phyloP scores from a whole-genome alignment of 768 basidiomycete genomes.

The Hypsizygus marmoreus region DNA sequence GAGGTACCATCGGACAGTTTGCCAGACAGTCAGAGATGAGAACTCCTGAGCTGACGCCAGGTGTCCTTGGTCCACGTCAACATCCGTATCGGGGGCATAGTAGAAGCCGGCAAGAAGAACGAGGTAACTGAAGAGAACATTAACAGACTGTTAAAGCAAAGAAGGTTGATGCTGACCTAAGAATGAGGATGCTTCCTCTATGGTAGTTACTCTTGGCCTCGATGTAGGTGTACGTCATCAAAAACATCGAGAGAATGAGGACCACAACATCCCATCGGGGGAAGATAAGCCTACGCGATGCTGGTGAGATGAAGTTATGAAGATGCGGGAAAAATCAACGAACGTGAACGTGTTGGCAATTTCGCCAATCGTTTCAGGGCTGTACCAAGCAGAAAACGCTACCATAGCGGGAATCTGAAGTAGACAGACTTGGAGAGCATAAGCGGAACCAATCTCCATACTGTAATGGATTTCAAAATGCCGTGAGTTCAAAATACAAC shows the following conservation, averaged over 20 bases:
- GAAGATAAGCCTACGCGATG: conserved; percentile 80
- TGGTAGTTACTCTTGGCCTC: conserved; percentile 99
- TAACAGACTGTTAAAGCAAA: conserved; percentile 4
- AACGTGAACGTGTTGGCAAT: conserved; percentile 93
- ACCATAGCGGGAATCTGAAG: conserved; percentile 99
- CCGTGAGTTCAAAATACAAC: not conserved
- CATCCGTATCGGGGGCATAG: conserved; percentile 67
- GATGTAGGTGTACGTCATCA: conserved; percentile 98
- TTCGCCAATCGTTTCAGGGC: conserved; percentile 82
- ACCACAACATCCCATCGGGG: conserved; percentile 97
- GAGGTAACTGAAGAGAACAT: conserved; percentile 65
- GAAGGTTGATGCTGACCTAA: conserved; percentile 60
- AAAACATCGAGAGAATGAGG: conserved; percentile 93
- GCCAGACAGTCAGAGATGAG: conserved; percentile 37
- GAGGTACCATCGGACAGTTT: conserved; percentile 43
- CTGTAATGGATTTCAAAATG: conserved; percentile 39
- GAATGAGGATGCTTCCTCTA: conserved; percentile 91
- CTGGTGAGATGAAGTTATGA: conserved; percentile 6
- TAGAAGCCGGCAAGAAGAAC: conserved; percentile 92
- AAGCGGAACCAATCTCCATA: conserved; percentile 99
- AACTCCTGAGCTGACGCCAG: conserved; percentile 30
- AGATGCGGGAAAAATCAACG: conserved; percentile 31
- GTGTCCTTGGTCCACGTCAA: conserved; percentile 40
- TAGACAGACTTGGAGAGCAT: conserved; percentile 96
- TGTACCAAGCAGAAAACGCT: conserved; percentile 95